Evolutionary conservation across 1,284 basidiomycete genomes (phyloP).

Genomic region (Stygiomarasmius scandens): DNA sequence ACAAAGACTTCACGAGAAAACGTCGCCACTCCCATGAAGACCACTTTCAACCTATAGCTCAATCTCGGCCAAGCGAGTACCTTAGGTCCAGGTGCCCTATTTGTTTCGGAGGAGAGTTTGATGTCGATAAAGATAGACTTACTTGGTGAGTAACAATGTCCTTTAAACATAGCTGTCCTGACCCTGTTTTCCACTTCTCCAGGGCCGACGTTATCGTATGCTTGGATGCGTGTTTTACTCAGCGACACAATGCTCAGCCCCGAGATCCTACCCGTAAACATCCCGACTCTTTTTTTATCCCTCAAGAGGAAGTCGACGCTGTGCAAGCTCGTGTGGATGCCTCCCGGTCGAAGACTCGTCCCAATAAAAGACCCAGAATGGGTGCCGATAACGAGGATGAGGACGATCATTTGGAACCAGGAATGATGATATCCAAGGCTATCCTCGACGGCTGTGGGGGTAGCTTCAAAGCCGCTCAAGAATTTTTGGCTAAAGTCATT

Average conservation of each 20-base stretch:
- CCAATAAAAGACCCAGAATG: not conserved
- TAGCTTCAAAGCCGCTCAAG: slow-evolving; percentile 35
- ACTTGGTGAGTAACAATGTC: not conserved
- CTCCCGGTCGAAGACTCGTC: not conserved
- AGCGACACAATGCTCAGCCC: slow-evolving; percentile 14
- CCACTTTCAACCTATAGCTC: not conserved
- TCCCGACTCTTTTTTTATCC: slow-evolving; percentile 10
- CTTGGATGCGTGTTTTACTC: slow-evolving; percentile 21
- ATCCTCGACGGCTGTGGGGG: no score
- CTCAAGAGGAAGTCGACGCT: slow-evolving; percentile 1
- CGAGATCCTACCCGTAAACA: slow-evolving; percentile 1
- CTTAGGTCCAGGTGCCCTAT: slow-evolving; percentile 17
- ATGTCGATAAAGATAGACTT: not conserved
- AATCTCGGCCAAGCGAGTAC: slow-evolving; percentile 19
- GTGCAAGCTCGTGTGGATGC: not conserved
- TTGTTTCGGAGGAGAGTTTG: slow-evolving; percentile 18
- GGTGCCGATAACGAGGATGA: no score
- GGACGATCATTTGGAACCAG: no score
- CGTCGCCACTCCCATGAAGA: no score
- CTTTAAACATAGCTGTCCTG: not conserved
- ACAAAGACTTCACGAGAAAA: no score
- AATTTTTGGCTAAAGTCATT: slow-evolving; percentile 15
- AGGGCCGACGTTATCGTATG: slow-evolving; percentile 11
- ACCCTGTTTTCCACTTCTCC: no score
- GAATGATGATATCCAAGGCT: no score